Base-by-base conservation (phyloP, 345 rosid species). In the Crucihimalaya himalaica region DNA sequence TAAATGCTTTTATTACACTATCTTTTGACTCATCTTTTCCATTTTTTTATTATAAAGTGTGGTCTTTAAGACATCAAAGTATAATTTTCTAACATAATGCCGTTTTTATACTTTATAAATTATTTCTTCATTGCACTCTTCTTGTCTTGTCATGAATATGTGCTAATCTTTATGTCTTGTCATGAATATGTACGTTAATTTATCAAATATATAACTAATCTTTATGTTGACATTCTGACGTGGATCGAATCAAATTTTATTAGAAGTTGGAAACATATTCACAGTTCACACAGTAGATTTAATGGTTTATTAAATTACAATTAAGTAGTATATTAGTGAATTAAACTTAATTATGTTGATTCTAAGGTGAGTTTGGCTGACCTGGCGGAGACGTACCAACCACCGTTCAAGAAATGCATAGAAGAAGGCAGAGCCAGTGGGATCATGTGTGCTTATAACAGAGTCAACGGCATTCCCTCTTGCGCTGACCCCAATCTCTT, bases 391-490 rank as follows among this genome's bases (percentile, higher is more conserved):
- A 91, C 97, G 3, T 94, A 84, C 83, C 95, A 94, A 57, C 94
- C 91, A n/a, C 96, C 95, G 11, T 82, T 94, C 74, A 73, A 72
- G 76, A 86, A 83, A 45, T 91, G 97, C 58, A 74, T 94, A 5
- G 74, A 83, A 70, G 86, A 94, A 66, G 96, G 85, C 9, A 40
- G 74, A 73, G 97, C 86, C 50, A 91, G 95, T 48, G 91, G 98
- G 21, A 81, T 91, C 25, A 89, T 89, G 97, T 94, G 97, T 58
- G 89, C 97, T 63, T 89, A 91, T 71, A 94, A 89, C 71, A 76
- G 83, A 34, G 91, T 94, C 47, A 91, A 89, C 37, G 98, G 95
- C 14, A 72, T 83, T 53, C 98, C 96, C 39, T 79, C 79, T 61
- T 89, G 97, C 71, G 96, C 96, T 18, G 84, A 91, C 71, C 73